Percentiles rank a stretch among this genome's conserved stretches.
Evolutionary conservation across 2,329 filamentous ascomycete genomes (phyloP).

Genomic region (Pseudogymnoascus sp.): DNA sequence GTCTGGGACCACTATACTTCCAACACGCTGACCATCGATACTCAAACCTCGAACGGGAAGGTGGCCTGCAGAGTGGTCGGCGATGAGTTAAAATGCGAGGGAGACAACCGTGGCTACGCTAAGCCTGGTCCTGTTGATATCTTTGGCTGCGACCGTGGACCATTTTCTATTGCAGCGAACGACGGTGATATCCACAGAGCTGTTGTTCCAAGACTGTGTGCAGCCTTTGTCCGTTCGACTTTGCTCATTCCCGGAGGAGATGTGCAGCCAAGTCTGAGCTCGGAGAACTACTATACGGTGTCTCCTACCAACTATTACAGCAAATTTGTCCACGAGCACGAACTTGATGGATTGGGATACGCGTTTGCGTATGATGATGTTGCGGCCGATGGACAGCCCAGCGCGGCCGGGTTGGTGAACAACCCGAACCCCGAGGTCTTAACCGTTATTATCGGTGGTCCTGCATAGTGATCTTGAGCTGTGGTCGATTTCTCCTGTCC

Average conservation of each 20-base stretch:
- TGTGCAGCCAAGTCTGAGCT: constrained; percentile 38
- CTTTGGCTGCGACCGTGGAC: constrained; percentile 53
- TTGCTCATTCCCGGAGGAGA: constrained; percentile 42
- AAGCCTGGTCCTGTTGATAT: constrained; percentile 46
- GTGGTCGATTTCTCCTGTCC: neutral
- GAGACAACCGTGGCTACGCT: constrained; percentile 37
- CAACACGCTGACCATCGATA: constrained; percentile 51
- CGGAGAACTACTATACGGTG: constrained; percentile 49
- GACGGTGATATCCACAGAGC: neutral
- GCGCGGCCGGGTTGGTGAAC: constrained; percentile 58
- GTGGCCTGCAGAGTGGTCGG: constrained; percentile 41
- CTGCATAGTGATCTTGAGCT: neutral
- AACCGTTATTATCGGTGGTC: neutral
- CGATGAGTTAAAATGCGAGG: neutral
- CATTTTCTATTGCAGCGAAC: constrained; percentile 38
- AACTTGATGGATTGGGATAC: constrained; percentile 56
- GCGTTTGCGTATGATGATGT: constrained; percentile 70
- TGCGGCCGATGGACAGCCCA: constrained; percentile 42
- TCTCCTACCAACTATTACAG: constrained; percentile 60
- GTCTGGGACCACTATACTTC: constrained; percentile 37
- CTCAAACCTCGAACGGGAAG: constrained; percentile 53
- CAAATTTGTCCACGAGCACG: constrained; percentile 55
- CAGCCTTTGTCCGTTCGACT: constrained; percentile 69
- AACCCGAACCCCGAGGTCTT: constrained; percentile 31
- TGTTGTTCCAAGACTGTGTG: constrained; percentile 66